phyloP scores from a whole-genome alignment of 257 asterid genomes.

The Solanum ahanhuiri region DNA sequence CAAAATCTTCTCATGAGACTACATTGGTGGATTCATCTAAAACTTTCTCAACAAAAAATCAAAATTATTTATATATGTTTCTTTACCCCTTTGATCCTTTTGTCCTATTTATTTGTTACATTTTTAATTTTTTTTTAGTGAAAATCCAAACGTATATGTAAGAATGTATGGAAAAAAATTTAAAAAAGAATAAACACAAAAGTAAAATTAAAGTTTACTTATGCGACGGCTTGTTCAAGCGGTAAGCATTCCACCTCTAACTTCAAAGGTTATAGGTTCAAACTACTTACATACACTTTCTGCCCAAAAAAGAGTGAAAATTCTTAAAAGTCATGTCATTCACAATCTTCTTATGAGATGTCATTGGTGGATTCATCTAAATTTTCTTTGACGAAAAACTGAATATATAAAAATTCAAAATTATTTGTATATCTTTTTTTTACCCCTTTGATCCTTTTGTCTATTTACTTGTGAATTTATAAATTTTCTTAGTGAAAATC shows the following conservation, averaged over 20 bases:
- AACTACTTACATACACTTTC: not conserved
- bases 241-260: not conserved
- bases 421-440: too few relatives aligned
- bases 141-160: not conserved
- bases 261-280: not conserved
- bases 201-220: not conserved
- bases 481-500: too few relatives aligned
- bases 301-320: too few relatives aligned
- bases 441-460: too few relatives aligned
- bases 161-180: fast-evolving
- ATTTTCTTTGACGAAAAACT: too few relatives aligned
- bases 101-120: not conserved
- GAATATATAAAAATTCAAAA: too few relatives aligned
- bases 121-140: not conserved
- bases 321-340: too few relatives aligned
- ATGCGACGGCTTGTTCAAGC: not conserved
- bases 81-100: too few relatives aligned
- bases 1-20: not conserved
- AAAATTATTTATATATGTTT: not conserved
- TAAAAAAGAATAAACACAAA: not conserved
- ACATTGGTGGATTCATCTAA: not conserved
- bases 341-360: too few relatives aligned
- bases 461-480: too few relatives aligned
- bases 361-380: too few relatives aligned
- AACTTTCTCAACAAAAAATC: not conserved